Conservation (phyloP, 2,329 filamentous ascomycete species). For the Epichloe brachyelytri region DNA sequence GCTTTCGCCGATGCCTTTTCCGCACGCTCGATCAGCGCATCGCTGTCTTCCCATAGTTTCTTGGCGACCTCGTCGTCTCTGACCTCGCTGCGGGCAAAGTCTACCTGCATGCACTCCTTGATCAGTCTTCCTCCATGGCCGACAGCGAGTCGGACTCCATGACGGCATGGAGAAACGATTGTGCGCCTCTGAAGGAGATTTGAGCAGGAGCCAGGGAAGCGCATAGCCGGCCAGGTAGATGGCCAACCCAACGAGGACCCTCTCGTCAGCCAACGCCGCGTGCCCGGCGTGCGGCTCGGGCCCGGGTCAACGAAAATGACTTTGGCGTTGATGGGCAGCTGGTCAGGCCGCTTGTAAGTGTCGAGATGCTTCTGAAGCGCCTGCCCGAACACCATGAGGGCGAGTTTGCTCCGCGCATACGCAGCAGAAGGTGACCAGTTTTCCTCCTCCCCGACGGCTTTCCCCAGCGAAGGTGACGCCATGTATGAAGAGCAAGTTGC, state of each 20-base stretch:
- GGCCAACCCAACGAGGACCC: constrained; percentile 71
- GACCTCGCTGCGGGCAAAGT: constrained; percentile 60
- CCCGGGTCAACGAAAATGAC: constrained; percentile 85
- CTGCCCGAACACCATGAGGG: constrained; percentile 77
- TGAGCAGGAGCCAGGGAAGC: constrained; percentile 76
- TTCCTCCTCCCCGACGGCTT: constrained; percentile 30
- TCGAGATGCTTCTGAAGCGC: constrained; percentile 90
- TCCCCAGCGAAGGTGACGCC: constrained; percentile 53
- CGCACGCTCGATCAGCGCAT: constrained; percentile 65
- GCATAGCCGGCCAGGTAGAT: constrained; percentile 69
- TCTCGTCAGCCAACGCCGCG: constrained; percentile 71
- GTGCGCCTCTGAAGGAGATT: constrained; percentile 70
- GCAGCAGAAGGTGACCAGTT: constrained; percentile 43
- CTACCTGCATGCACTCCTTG: constrained; percentile 77
- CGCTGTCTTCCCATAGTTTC: constrained; percentile 80
- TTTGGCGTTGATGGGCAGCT: constrained; percentile 66
- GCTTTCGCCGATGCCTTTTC: constrained; percentile 65
- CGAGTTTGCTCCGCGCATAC: constrained; percentile 58
- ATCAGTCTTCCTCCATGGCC: constrained; percentile 57
- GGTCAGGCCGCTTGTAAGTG: constrained; percentile 71
- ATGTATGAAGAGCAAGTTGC: constrained; percentile 84
- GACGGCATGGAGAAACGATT: constrained; percentile 72
- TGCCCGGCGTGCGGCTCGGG: constrained; percentile 72
- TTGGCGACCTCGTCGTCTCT: constrained; percentile 69
- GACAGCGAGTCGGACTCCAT: constrained; percentile 65